Evolutionary conservation across 345 rosid species (phyloP).

Genomic region (Salix caprea): DNA sequence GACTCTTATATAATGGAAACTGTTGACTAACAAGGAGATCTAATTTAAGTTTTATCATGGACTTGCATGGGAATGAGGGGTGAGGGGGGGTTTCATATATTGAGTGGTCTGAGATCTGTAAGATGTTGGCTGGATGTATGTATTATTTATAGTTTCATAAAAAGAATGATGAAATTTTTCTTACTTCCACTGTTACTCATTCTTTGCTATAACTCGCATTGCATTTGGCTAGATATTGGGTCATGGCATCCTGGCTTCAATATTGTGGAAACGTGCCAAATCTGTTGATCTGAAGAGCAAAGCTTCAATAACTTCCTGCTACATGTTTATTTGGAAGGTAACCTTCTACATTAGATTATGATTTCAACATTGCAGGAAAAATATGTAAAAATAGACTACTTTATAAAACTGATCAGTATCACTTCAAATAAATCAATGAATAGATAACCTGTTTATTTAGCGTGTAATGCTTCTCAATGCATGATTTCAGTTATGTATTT

Average conservation of each 20-base stretch:
- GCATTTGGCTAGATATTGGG: conserved; percentile 54
- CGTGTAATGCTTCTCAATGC: not conserved
- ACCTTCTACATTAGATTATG: not conserved
- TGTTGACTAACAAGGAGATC: not conserved
- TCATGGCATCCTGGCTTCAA: conserved; percentile 52
- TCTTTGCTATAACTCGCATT: not conserved
- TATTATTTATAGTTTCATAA: not conserved
- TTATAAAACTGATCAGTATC: not conserved
- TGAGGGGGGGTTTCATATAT: not conserved
- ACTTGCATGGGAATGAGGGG: not conserved
- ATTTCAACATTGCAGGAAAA: not conserved
- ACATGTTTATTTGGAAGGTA: conserved; percentile 99
- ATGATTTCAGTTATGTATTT: not conserved
- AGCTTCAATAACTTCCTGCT: conserved; percentile 75
- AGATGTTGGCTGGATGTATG: not conserved
- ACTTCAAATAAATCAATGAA: not conserved
- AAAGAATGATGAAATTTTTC: not conserved
- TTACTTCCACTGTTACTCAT: not conserved
- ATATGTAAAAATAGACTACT: not conserved
- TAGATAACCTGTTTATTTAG: not conserved
- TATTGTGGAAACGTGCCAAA: conserved; percentile 72
- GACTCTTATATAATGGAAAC: not conserved
- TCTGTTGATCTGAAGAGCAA: conserved; percentile 70
- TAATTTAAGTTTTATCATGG: not conserved
- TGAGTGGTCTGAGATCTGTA: not conserved